Base-by-base conservation (phyloP, 1,139 yeast species). In the Saccharomyces hybrid region DNA sequence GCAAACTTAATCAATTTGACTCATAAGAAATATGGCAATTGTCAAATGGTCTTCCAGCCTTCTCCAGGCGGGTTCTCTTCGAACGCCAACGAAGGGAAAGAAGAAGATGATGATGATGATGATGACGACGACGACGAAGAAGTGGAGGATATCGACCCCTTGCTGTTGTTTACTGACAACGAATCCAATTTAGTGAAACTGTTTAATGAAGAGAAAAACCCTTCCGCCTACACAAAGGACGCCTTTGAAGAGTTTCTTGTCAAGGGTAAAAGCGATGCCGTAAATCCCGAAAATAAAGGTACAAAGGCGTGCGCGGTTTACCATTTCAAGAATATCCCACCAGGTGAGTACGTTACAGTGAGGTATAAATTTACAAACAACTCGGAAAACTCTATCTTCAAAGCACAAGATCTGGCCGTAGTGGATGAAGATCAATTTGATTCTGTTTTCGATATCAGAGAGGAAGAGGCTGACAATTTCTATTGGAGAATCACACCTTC, bases 401-500 rank as follows among this genome's bases (percentile, higher is more conserved):
- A 57, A 46, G 59, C 63, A 14, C 63, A 62, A 19, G 71, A 70
- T 19, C 65, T 71, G 49, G 74, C 78, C 44, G 82, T 80, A n/a
- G 75, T 88, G 56, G 91, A 88, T 69, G 96, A 88, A 70, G 86
- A 82, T 60, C 83, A 78, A 52, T 84, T 89, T 64, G 97, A 91
- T 71, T 73, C 78, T 44, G 72, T 82, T n/a, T 83, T 91, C 63
- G 84, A 82, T 48, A 77, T 81, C 57, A 83, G 97, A 67, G 87
- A 85, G 65, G 86, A 82, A 58, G 98, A 91, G 66, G 97, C 98
- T 8, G 96, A 91, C 66, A 93, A 90, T 50, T 91, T 91, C 71
- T 91, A 90, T 73, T 89, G 95, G 90, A 83, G 87, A 68, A 81
- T 91, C 50, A 80, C 93, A 19, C 97, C 98, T 5, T 72, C 88